A percentile compares a stretch with the other conserved stretches of the same genome.
Evolutionary conservation across 73 alveolate species (phyloP).

Genomic region (Halteria grandinella): DNA sequence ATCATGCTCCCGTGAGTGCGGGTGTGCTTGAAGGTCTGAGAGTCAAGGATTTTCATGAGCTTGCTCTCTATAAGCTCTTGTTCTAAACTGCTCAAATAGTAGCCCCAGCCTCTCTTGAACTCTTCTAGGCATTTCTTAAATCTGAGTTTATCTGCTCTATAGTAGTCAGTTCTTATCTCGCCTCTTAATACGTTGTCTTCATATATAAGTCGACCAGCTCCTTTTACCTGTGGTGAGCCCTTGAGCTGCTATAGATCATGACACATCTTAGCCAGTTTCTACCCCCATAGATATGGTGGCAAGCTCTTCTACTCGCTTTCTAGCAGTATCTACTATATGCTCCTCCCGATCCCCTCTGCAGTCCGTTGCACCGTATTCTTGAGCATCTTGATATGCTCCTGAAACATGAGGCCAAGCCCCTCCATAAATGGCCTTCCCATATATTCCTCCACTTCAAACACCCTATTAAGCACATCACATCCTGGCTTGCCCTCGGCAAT

Average conservation of each 20-base stretch:
- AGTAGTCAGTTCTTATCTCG: neutral
- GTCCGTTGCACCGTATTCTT: neutral
- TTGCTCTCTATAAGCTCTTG: slow-evolving; percentile 33
- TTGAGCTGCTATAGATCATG: slow-evolving; percentile 31
- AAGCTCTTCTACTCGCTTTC: slow-evolving; percentile 37
- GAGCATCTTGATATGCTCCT: slow-evolving; percentile 9
- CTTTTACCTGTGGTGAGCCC: neutral
- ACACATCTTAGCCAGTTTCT: slow-evolving; percentile 12
- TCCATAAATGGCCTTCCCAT: slow-evolving; percentile 52
- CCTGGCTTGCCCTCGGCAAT: neutral
- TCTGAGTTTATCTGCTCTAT: slow-evolving; percentile 35
- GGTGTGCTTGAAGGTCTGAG: slow-evolving; percentile 44
- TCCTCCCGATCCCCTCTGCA: slow-evolving; percentile 8
- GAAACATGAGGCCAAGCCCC: slow-evolving; percentile 34
- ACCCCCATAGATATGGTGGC: slow-evolving; percentile 61
- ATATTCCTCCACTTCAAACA: slow-evolving; percentile 56
- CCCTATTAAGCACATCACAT: slow-evolving; percentile 10
- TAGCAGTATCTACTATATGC: too few species aligned
- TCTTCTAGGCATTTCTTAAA: slow-evolving; percentile 7
- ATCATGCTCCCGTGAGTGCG: slow-evolving; percentile 8
- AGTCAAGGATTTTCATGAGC: neutral
- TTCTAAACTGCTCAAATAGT: slow-evolving; percentile 42
- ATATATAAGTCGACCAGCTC: slow-evolving; percentile 28
- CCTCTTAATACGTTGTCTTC: slow-evolving; percentile 43
- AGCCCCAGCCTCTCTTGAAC: slow-evolving; percentile 59